Conservation (phyloP, 148 eudicot species). For the Chenopodium quinoa region DNA sequence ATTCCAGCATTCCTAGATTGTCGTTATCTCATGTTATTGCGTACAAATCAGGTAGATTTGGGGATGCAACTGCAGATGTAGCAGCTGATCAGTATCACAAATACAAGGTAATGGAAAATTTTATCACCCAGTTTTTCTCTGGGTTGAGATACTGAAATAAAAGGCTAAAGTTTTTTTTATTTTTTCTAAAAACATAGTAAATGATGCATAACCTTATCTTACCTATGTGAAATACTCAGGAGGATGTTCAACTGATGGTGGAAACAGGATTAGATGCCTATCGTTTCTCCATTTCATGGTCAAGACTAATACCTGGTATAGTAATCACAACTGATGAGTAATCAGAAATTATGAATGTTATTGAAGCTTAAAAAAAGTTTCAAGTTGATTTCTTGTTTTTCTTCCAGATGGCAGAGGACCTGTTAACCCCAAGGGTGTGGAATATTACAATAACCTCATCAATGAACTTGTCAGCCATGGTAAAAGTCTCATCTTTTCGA, state of each 20-base stretch:
- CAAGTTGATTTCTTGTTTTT: background rate
- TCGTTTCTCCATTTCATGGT: constrained; percentile 64
- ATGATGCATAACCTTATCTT: too few relatives aligned
- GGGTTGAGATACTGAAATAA: background rate
- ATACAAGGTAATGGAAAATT: constrained; percentile 30
- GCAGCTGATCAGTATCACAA: constrained; percentile 42
- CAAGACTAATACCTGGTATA: constrained; percentile 54
- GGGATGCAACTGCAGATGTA: constrained; percentile 26
- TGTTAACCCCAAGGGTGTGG: constrained; percentile 47
- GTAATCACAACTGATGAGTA: background rate
- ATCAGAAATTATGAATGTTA: background rate
- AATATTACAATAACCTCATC: constrained; percentile 57
- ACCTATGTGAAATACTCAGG: constrained; percentile 22
- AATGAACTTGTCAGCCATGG: constrained; percentile 54
- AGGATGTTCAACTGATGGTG: constrained; percentile 54
- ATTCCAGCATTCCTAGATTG: background rate
- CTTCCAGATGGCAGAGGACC: constrained; percentile 49
- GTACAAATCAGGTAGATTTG: background rate
- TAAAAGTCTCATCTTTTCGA: constrained; percentile 1
- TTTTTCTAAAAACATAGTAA: too few relatives aligned
- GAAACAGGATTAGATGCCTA: constrained; percentile 58
- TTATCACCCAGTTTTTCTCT: background rate
- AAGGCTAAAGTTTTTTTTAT: background rate
- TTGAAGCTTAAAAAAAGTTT: background rate
- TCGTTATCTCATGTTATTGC: background rate